phyloP scores from a whole-genome alignment of 306 rosid species.

The Vigna reflexopilosa region DNA sequence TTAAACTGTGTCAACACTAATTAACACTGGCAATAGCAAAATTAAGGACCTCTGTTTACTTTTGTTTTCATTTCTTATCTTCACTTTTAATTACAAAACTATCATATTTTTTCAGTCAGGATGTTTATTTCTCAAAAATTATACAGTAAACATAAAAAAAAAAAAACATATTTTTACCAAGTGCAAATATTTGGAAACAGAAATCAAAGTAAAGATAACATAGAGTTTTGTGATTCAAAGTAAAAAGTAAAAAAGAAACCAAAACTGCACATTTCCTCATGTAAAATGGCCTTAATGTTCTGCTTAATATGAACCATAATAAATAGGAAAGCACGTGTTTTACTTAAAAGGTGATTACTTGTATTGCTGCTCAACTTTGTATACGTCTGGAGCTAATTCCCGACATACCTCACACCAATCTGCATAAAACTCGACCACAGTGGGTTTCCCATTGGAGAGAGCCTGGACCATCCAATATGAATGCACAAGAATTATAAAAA shows the following conservation, averaged over 20 bases:
- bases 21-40: background rate
- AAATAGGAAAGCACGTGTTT: no score
- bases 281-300: no score
- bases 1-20: slow-evolving; percentile 1
- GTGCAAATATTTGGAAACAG: background rate
- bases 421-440: slow-evolving; percentile 97
- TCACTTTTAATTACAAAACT: no score
- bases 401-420: slow-evolving; percentile 99
- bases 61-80: no score
- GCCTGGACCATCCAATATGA: slow-evolving; percentile 62
- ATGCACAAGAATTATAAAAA: slow-evolving; percentile 23
- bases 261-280: no score
- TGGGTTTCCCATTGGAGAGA: slow-evolving; percentile 93
- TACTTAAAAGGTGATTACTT: slow-evolving; percentile 60
- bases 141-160: background rate
- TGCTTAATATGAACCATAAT: no score
- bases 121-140: no score
- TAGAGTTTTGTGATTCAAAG: background rate
- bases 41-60: background rate
- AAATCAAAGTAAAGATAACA: background rate
- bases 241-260: no score
- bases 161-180: background rate
- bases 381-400: slow-evolving; percentile 93
- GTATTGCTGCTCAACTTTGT: slow-evolving; percentile 90
- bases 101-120: background rate